Base-by-base conservation (phyloP, 1,139 yeast genomes). In the Geotrichum citri-aurantii region DNA sequence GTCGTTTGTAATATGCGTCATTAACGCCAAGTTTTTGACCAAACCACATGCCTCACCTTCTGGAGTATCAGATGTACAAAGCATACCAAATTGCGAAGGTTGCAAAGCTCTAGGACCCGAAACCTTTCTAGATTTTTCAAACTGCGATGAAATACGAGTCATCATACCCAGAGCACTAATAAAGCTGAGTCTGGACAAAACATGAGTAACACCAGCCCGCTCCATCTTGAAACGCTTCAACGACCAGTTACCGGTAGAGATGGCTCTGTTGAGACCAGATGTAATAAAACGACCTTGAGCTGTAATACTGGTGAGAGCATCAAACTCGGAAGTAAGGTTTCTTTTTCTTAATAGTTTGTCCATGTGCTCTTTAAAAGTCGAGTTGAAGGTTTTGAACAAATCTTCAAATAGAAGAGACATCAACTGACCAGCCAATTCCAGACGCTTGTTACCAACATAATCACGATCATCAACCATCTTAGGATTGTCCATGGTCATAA, bases 31-130 rank as follows among this genome's bases (percentile, higher is more conserved):
- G 70, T 93, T 93, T 74, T 93, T 93, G 42, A 93, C 99, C 72
- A 93, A 81, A 69, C 99, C 99, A 83, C 99, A 93, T 1, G 99
- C 99, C 73, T 95, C 99, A 79, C 99, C 99, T 81, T 93, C 99
- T 2, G 99, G 99, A 0, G 99, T 93, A 81, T 93, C 99, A 0
- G 98, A 89, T 7, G 99, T 91, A 80, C 99, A 93, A 63, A 93
- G 79, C 98, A 93, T 93, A 70, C 99, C 99, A 73, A 93, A 93
- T 75, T 93, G 99, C 1, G 99, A 95, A 12, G 99, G 99, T 73
- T 93, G 99, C 65, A 93, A 80, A 23, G 99, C 98, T 81, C 99
- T 88, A 50, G 99, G 99, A 56, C 99, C 99, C 2, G 97, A 89
- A 49, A 93, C 99, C 73, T 93, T 93, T 77, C 99, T 81, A 1